Evolutionary conservation across 176 grass and related monocot genomes (phyloP), one percentile per base, ranked within the genome.

Genomic region (Carex myosuroides): DNA sequence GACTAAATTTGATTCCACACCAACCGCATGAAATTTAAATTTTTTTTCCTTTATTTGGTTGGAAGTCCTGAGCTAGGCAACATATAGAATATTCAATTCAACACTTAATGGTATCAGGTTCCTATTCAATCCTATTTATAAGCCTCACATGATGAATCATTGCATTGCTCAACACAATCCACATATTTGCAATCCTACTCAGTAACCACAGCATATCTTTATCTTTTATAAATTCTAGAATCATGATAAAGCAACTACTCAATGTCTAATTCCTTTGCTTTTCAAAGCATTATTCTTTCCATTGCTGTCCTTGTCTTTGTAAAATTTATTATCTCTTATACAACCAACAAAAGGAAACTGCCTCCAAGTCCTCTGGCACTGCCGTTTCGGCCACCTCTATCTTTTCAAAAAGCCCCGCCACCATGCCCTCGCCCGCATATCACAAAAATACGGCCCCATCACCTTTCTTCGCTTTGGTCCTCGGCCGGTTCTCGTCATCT

Each of bases 351-450:
- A 33, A 57, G 22, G 16, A 79, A 60, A 79, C 22, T 79, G 16
- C 86, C 68, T 5, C 86, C 80, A 1, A 56, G 42, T 32, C 86
- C 80, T 1, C 58, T 29, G 2, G 68, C 81, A 3, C 29, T 88
- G 3, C 87, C 72, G 1, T 17, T 85, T 88, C 6, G 73, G 81
- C 16, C 87, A 88, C n/a, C 71, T 88, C 10, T 62, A 88, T 57
- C 87, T 88, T 39, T 17, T 84, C 86, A n/a, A n/a, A n/a, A n/a
- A n/a, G n/a, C n/a, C n/a, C n/a, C n/a, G n/a, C n/a, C n/a, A n/a
- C n/a, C n/a, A 55, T 8, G 2, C 17, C 12, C 87, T 88, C 8
- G n/a, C 46, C 2, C 26, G 29, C 24, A 29, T 84, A 50, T 79
- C 86, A 6, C 4, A n/a, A 17, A 20, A 4, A 17, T 64, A 84